Percentiles rank a stretch among this genome's conserved stretches.
Evolutionary conservation across 148 eudicot species (phyloP).

Genomic region (Arctostaphylos glauca): DNA sequence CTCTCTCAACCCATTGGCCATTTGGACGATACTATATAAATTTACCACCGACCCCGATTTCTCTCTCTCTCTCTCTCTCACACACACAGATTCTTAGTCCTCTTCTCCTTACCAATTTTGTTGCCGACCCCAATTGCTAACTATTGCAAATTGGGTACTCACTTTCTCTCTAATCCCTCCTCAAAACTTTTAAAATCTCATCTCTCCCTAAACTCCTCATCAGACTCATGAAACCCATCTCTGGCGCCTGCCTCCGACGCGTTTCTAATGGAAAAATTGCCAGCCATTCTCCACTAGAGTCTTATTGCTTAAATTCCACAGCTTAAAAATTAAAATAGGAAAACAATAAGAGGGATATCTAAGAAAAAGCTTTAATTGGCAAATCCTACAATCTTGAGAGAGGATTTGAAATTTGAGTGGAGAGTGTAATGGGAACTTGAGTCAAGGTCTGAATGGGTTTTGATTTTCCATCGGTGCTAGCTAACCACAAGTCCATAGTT

Average conservation of each 20-base stretch:
- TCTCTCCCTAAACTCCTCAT: constrained; percentile 13
- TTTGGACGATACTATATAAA: no score
- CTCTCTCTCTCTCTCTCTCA: no score
- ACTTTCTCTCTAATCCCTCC: no score
- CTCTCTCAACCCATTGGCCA: no score
- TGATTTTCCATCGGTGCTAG: no score
- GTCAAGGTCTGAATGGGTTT: neutral
- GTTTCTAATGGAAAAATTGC: neutral
- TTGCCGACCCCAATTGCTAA: no score
- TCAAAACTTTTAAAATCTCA: constrained; percentile 24
- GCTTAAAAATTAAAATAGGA: neutral
- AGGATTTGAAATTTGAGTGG: neutral
- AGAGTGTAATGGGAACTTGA: neutral
- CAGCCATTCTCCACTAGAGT: neutral
- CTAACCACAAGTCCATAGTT: neutral
- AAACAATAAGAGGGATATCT: neutral
- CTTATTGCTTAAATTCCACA: neutral
- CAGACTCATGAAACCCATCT: constrained; percentile 10
- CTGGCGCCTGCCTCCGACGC: neutral
- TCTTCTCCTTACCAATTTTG: no score
- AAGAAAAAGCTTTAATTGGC: no score
- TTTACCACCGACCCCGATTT: no score
- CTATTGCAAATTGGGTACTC: no score
- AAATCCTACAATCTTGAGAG: neutral
- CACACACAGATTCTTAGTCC: no score